Evolutionary conservation across 306 rosid genomes (phyloP), one percentile per base, ranked within the genome.

Genomic region (Geum urbanum): DNA sequence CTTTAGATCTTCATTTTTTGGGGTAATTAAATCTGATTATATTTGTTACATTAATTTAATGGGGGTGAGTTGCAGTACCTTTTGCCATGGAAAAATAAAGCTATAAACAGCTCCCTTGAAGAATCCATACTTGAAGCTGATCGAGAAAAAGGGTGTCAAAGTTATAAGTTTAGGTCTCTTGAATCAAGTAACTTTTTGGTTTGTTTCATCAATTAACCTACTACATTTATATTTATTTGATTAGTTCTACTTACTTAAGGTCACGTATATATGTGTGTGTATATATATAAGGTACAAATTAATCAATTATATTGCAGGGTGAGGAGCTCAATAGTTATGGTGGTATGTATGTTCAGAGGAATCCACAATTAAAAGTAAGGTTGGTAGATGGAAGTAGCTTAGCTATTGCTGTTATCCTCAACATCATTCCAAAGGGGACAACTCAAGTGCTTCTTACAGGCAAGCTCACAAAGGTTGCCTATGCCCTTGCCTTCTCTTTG

Each of bases 311-410:
- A 53, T 16, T 67, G 48, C 68, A 91, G 87, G 91, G 74, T 16
- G 89, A 88, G 7, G 87, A 81, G 11, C 85, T 88, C 55, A 91
- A 91, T 67, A 59, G 67, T 1, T 69, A 86, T 77, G 97, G 96
- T 59, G 88, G 80, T 2, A 35, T 82, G 35, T 91, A 82, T 60
- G 74, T 87, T 37, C 66, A 55, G 0, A 85, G 66, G 67, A 37
- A 82, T 71, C 91, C 96, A 40, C 46, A 79, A 54, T 76, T 91
- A 5, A 84, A 76, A n/a, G 74, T 89, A 24, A 91, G 71, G 78
- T 45, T 91, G 67, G 97, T 91, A 3, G 97, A 91, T 82, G 96
- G 91, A 1, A 86, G 92, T 19, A 85, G 89, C 63, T 79, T 89
- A 13, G 90, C 79, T 6, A 91, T 76, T 70, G 91, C 86, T 51